phyloP scores from a whole-genome alignment of 306 rosid species.

The Trifolium dubium region DNA sequence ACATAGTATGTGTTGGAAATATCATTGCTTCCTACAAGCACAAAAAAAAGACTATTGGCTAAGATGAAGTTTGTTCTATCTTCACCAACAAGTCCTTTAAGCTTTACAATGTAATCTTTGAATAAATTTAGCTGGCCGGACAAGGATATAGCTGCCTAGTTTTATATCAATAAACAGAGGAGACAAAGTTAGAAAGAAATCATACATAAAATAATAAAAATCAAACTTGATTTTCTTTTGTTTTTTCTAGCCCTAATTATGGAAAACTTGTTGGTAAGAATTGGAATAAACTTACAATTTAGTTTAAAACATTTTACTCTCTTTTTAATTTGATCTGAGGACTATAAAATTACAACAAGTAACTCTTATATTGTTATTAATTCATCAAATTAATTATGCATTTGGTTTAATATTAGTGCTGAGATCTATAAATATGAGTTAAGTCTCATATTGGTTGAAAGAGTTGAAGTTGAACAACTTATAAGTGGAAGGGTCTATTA shows the following conservation, averaged over 20 bases:
- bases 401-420: not conserved
- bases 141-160: conserved; percentile 1
- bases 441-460: no score
- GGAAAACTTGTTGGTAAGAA: not conserved
- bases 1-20: conserved; percentile 68
- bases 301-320: no score
- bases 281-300: not conserved
- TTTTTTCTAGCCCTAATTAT: not conserved
- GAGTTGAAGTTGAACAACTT: no score
- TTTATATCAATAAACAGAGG: not conserved
- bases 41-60: conserved; percentile 50
- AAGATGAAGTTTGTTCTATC: conserved; percentile 55
- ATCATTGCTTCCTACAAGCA: conserved; percentile 71
- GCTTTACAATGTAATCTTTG: conserved; percentile 12
- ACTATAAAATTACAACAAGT: not conserved
- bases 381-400: not conserved
- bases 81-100: conserved; percentile 47
- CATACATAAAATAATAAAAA: not conserved
- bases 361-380: no score
- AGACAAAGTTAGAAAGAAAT: not conserved
- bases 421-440: no score
- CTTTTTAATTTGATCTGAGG: not conserved
- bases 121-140: not conserved
- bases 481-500: no score
- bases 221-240: not conserved